Evolutionary conservation across 306 rosid species (phyloP).

Genomic region (Purshia tridentata): DNA sequence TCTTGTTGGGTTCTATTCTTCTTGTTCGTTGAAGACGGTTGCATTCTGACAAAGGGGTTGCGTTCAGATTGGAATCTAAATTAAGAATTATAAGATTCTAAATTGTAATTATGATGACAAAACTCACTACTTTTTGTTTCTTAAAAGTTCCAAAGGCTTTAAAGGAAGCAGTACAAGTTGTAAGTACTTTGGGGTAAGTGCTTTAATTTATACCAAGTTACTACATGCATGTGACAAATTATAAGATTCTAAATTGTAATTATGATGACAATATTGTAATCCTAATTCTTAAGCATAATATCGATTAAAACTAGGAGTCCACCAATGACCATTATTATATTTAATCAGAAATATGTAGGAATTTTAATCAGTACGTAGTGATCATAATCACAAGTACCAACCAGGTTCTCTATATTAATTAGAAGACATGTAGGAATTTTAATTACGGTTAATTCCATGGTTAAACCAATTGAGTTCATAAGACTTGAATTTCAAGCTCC

Average conservation of each 20-base stretch:
- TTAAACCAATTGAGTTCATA: too few relatives aligned
- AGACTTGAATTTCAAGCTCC: too few relatives aligned
- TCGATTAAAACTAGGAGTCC: too few relatives aligned
- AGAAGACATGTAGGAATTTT: too few relatives aligned
- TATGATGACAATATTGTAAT: not conserved
- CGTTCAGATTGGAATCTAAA: not conserved
- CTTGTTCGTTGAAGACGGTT: not conserved
- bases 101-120: too few relatives aligned
- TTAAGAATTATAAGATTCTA: not conserved
- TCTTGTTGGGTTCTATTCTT: not conserved
- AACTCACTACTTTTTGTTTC: not conserved
- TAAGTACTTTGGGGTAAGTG: not conserved
- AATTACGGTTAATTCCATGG: too few relatives aligned
- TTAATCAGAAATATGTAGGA: too few relatives aligned
- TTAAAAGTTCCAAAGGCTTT: not conserved
- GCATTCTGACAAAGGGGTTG: not conserved
- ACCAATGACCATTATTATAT: too few relatives aligned
- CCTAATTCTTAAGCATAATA: not conserved
- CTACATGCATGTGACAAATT: conserved; percentile 18
- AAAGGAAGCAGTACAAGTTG: not conserved
- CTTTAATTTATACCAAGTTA: conserved; percentile 15
- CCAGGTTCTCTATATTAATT: too few relatives aligned
- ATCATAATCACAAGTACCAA: too few relatives aligned
- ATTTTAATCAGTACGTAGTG: too few relatives aligned
- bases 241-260: not conserved